phyloP scores from a whole-genome alignment of 1,284 basidiomycete genomes.

The Mycosarcoma maydis region DNA sequence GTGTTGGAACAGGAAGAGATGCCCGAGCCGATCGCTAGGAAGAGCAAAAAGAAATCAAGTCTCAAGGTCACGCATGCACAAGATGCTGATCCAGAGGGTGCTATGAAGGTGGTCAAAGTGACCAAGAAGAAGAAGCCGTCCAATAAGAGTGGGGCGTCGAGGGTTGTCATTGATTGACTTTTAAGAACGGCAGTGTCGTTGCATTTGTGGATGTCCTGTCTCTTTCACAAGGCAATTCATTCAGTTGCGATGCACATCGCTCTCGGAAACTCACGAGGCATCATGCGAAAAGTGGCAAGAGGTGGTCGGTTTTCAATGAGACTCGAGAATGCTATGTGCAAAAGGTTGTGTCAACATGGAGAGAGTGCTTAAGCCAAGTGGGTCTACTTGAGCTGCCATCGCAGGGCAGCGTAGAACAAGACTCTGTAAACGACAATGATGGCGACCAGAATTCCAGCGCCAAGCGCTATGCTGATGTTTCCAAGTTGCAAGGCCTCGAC shows the following conservation, averaged over 20 bases:
- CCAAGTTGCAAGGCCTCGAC: slow-evolving; percentile 53
- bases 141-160: neutral
- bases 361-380: too few relatives aligned
- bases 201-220: too few relatives aligned
- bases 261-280: too few relatives aligned
- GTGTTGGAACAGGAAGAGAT: slow-evolving; percentile 47
- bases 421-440: slow-evolving; percentile 58
- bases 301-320: too few relatives aligned
- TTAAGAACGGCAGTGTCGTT: too few relatives aligned
- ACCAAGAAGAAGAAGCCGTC: slow-evolving; percentile 30
- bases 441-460: slow-evolving; percentile 56
- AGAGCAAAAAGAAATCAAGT: slow-evolving; percentile 15
- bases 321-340: too few relatives aligned
- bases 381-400: too few relatives aligned
- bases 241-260: too few relatives aligned
- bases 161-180: slow-evolving; percentile 23
- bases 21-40: slow-evolving; percentile 15
- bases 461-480: slow-evolving; percentile 50
- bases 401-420: slow-evolving; percentile 56
- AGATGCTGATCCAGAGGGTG: neutral
- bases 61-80: too few relatives aligned
- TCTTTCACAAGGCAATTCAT: too few relatives aligned
- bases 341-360: too few relatives aligned
- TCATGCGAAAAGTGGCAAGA: too few relatives aligned
- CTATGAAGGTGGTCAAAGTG: slow-evolving; percentile 22